Conservation (phyloP, 2,329 filamentous ascomycete species). For the Fusarium buharicum region DNA sequence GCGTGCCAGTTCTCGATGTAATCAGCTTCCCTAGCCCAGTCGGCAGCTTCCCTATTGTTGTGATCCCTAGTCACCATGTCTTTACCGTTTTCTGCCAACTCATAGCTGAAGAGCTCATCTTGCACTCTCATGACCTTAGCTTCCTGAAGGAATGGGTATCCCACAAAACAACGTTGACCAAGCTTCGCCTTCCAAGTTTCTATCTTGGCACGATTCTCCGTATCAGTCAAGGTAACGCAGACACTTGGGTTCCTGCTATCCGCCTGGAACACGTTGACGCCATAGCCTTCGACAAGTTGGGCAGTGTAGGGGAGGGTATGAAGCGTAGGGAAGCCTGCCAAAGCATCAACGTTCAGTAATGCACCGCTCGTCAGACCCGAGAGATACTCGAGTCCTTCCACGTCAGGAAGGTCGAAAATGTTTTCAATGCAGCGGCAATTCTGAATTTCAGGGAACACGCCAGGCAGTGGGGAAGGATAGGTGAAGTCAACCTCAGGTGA, state of each 20-base stretch:
- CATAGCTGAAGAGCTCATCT: constrained; percentile 92
- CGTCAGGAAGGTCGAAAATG: constrained; percentile 91
- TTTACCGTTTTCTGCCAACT: constrained; percentile 71
- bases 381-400: constrained; percentile 88
- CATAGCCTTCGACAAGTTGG: constrained; percentile 75
- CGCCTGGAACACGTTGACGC: constrained; percentile 93
- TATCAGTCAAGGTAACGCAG: constrained; percentile 83
- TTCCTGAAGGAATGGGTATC: constrained; percentile 95
- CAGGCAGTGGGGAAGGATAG: constrained; percentile 88
- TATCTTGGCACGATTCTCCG: constrained; percentile 75
- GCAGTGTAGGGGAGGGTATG: constrained; percentile 87
- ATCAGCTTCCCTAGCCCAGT: constrained; percentile 85
- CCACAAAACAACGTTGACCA: constrained; percentile 87
- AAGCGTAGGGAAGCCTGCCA: constrained; percentile 93
- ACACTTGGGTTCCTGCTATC: constrained; percentile 98
- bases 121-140: constrained; percentile 89
- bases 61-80: constrained; percentile 77
- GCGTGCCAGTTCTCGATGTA: constrained; percentile 89
- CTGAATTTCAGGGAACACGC: constrained; percentile 88
- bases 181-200: constrained; percentile 81
- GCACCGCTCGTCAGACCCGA: constrained; percentile 86
- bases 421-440: constrained; percentile 95
- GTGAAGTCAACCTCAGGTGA: constrained; percentile 78
- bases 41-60: constrained; percentile 77
- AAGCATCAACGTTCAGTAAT: constrained; percentile 81